Evolutionary conservation across 2,329 filamentous ascomycete genomes (phyloP).

Genomic region (Colletotrichum caudatum): DNA sequence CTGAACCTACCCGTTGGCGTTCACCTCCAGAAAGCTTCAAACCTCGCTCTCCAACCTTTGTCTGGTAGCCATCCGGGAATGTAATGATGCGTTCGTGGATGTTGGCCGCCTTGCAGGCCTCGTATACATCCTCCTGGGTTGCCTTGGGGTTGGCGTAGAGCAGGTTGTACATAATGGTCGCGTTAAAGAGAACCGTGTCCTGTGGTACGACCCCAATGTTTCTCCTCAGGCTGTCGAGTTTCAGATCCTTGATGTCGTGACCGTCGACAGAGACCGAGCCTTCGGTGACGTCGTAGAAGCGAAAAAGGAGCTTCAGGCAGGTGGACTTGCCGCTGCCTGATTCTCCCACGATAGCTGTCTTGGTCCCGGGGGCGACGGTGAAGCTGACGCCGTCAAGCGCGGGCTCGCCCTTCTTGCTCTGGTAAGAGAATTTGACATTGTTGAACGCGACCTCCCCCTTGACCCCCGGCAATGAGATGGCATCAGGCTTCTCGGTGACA

Average conservation of each 20-base stretch:
- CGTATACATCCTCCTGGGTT: slow-evolving; percentile 61
- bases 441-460: slow-evolving; percentile 57
- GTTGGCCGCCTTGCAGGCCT: slow-evolving; percentile 64
- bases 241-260: slow-evolving; percentile 58
- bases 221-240: slow-evolving; percentile 53
- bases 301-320: slow-evolving; percentile 62
- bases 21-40: slow-evolving; percentile 70
- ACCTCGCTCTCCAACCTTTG: slow-evolving; percentile 65
- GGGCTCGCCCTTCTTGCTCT: slow-evolving; percentile 51
- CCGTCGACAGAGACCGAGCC: slow-evolving; percentile 62
- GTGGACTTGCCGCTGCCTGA: slow-evolving; percentile 63
- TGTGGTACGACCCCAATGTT: slow-evolving; percentile 61
- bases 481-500: slow-evolving; percentile 57
- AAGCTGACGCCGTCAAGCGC: slow-evolving; percentile 57
- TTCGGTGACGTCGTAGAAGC: slow-evolving; percentile 62
- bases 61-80: slow-evolving; percentile 65
- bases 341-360: slow-evolving; percentile 60
- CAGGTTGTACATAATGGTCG: slow-evolving; percentile 67
- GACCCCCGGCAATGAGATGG: slow-evolving; percentile 48
- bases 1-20: slow-evolving; percentile 62
- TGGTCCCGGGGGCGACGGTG: slow-evolving; percentile 57
- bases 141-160: slow-evolving; percentile 63
- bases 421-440: slow-evolving; percentile 59
- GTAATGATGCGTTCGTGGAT: slow-evolving; percentile 67
- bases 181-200: slow-evolving; percentile 63